Percentiles rank a stretch among this genome's conserved stretches.
phyloP scores from a whole-genome alignment of 2,329 filamentous ascomycete genomes.

The Diaporthe sp. region DNA sequence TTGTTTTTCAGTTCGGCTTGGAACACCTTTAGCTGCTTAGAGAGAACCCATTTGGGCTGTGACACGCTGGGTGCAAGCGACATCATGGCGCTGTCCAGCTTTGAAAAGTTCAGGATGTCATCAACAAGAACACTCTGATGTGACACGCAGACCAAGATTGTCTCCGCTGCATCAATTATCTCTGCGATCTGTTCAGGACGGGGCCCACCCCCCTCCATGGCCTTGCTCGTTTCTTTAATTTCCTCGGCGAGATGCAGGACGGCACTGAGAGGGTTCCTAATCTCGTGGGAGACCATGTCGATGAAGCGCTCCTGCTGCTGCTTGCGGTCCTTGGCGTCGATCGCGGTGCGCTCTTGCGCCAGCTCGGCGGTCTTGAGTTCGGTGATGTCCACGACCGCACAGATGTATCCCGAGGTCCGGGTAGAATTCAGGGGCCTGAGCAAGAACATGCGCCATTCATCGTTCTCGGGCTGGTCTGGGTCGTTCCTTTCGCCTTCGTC shows the following conservation, averaged over 20 bases:
- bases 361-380: slow-evolving; percentile 30
- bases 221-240: slow-evolving; percentile 25
- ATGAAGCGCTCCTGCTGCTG: slow-evolving; percentile 37
- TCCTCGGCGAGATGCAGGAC: slow-evolving; percentile 26
- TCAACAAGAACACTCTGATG: slow-evolving; percentile 33
- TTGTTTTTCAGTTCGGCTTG: slow-evolving; percentile 29
- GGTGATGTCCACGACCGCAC: slow-evolving; percentile 28
- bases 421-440: slow-evolving; percentile 16
- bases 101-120: slow-evolving; percentile 33
- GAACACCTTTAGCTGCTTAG: slow-evolving; percentile 31
- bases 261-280: slow-evolving; percentile 33
- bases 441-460: slow-evolving; percentile 33
- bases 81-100: slow-evolving; percentile 33
- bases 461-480: neutral
- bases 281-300: slow-evolving; percentile 35
- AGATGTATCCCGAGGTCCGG: neutral
- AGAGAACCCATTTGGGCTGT: slow-evolving; percentile 24
- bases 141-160: slow-evolving; percentile 26
- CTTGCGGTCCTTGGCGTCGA: slow-evolving; percentile 31
- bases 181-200: neutral
- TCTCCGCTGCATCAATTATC: slow-evolving; percentile 22
- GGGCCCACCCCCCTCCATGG: neutral
- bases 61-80: slow-evolving; percentile 25
- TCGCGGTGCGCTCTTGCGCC: slow-evolving; percentile 16
- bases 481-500: slow-evolving; percentile 15